These are phyloP conservation scores for Calvatia gigantea DNA, from an alignment of 768 basidiomycete genomes.

Conservation along the genomic window DNA sequence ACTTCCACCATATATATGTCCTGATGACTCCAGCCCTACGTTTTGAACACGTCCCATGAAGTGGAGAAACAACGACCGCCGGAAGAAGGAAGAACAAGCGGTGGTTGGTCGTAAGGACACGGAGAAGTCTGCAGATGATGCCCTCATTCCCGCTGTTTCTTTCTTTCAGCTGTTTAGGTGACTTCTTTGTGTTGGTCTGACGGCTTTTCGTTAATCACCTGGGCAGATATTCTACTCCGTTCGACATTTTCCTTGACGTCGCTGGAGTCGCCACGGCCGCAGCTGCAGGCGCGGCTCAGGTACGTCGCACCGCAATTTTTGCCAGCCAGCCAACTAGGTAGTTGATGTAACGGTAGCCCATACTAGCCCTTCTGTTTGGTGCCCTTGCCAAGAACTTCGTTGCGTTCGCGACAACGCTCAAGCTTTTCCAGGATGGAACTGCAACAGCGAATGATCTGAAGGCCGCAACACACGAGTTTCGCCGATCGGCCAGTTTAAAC, in stretches of 20 bases:
- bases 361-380: conserved; percentile 76
- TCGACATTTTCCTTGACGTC: conserved; percentile 56
- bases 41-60: neutral
- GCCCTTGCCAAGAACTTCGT: conserved; percentile 64
- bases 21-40: too few species aligned
- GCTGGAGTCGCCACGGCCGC: conserved; percentile 65
- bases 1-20: too few species aligned
- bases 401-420: conserved; percentile 34
- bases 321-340: neutral
- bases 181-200: too few species aligned
- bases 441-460: conserved; percentile 22
- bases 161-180: conserved; percentile 13
- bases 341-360: conserved; percentile 35
- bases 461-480: conserved; percentile 29
- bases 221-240: conserved; percentile 59
- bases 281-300: conserved; percentile 70
- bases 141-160: conserved; percentile 2
- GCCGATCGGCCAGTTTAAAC: conserved; percentile 47
- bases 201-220: neutral
- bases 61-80: neutral
- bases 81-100: neutral
- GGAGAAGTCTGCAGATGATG: neutral
- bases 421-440: conserved; percentile 18
- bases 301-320: conserved; percentile 21
- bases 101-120: neutral